These are phyloP conservation scores for Naganishia friedmannii DNA, from an alignment of 768 basidiomycete genomes.

Conservation along the genomic window DNA sequence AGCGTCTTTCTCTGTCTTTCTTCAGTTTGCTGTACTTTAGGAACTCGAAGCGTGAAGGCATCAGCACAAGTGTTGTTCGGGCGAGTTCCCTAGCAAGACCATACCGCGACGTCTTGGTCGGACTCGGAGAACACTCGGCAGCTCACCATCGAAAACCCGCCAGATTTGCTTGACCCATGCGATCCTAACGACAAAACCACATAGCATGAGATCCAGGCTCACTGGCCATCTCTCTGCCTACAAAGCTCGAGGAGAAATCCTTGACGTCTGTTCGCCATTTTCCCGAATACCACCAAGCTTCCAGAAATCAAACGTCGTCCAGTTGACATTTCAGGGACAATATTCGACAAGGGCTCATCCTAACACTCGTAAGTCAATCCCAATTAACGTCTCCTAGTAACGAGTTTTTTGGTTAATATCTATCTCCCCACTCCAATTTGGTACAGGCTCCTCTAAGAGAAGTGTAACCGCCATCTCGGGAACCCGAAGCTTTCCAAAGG, in stretches of 20 bases:
- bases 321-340: not conserved
- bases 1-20: too few relatives aligned
- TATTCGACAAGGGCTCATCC: not conserved
- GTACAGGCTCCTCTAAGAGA: not conserved
- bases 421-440: not conserved
- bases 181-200: not conserved
- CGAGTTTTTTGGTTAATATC: too few relatives aligned
- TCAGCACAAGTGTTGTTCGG: too few relatives aligned
- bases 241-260: not conserved
- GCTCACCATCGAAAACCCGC: not conserved
- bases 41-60: too few relatives aligned
- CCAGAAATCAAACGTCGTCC: not conserved
- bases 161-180: not conserved
- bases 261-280: not conserved
- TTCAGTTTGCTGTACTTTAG: too few relatives aligned
- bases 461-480: not conserved
- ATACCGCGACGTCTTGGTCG: not conserved
- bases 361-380: not conserved
- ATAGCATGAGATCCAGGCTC: slow-evolving; percentile 1
- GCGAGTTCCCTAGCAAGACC: too few relatives aligned
- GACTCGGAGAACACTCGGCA: not conserved
- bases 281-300: not conserved
- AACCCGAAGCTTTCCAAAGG: not conserved
- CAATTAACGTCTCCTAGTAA: too few relatives aligned
- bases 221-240: not conserved